These are phyloP conservation scores for Sordariomycetes sp. DNA, from an alignment of 2,329 filamentous ascomycete genomes.

Conservation along the genomic window DNA sequence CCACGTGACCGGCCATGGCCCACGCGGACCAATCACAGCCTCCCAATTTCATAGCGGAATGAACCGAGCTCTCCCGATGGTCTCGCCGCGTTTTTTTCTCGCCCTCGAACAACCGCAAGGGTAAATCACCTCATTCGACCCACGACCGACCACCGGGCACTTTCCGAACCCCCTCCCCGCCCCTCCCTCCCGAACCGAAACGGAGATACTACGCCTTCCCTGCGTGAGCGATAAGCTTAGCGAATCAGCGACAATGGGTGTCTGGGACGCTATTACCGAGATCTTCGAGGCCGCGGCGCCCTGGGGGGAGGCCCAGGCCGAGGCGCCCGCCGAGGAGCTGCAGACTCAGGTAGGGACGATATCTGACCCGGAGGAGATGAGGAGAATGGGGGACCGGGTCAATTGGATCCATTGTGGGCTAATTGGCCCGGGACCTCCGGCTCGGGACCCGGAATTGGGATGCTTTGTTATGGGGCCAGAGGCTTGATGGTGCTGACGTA, in stretches of 20 bases:
- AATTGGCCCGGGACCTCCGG: neutral
- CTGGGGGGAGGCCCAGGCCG: constrained; percentile 51
- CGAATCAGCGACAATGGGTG: constrained; percentile 36
- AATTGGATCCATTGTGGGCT: neutral
- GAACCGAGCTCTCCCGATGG: constrained; percentile 5
- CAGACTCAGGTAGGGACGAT: constrained; percentile 14
- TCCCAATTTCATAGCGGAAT: constrained; percentile 4
- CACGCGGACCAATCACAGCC: constrained; percentile 3
- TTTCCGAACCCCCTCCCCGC: neutral
- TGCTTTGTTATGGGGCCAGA: neutral
- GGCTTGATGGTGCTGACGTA: neutral
- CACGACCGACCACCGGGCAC: neutral
- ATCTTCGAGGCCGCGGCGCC: constrained; percentile 51
- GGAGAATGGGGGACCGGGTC: neutral
- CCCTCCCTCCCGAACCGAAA: neutral
- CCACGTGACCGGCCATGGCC: constrained; percentile 1
- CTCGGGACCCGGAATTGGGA: neutral
- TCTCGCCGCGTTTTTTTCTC: constrained; percentile 1
- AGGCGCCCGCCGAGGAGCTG: constrained; percentile 55
- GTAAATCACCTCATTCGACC: constrained; percentile 1
- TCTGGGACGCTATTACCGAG: constrained; percentile 53
- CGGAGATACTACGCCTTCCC: neutral
- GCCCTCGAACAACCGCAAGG: neutral
- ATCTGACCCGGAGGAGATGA: neutral
- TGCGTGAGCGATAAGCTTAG: constrained; percentile 13